Conservation (phyloP, 2,329 filamentous ascomycete genomes). For the Metarhizium rileyi region DNA sequence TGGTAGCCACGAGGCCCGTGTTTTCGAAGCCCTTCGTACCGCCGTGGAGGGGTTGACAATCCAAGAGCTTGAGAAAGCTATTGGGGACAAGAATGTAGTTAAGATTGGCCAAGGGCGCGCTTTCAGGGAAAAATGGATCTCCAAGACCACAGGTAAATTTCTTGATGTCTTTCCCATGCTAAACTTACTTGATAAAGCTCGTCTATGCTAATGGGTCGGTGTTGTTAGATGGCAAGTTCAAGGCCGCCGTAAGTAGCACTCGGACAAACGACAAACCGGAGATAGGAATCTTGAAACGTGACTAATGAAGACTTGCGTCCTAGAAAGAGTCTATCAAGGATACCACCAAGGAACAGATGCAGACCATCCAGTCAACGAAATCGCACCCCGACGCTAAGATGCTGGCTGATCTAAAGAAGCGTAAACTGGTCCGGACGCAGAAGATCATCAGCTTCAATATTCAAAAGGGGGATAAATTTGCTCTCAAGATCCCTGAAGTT, state of each 20-base stretch:
- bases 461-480: slow-evolving; percentile 78
- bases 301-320: background rate
- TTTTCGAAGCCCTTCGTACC: slow-evolving; percentile 63
- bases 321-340: slow-evolving; percentile 69
- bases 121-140: slow-evolving; percentile 71
- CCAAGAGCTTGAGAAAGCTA: slow-evolving; percentile 55
- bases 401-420: slow-evolving; percentile 76
- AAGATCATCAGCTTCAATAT: slow-evolving; percentile 83
- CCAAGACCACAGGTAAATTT: slow-evolving; percentile 42
- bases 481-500: slow-evolving; percentile 80
- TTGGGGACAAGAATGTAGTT: slow-evolving; percentile 63
- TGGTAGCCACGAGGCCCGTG: slow-evolving; percentile 74
- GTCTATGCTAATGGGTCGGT: slow-evolving; percentile 3
- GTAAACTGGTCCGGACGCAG: slow-evolving; percentile 75
- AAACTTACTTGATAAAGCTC: background rate
- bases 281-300: no score
- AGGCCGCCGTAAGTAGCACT: slow-evolving; percentile 7
- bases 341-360: slow-evolving; percentile 64
- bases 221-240: slow-evolving; percentile 8
- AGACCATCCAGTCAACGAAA: slow-evolving; percentile 59
- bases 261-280: background rate
- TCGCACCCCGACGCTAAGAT: slow-evolving; percentile 62
- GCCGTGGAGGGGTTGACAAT: slow-evolving; percentile 76
- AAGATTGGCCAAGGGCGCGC: slow-evolving; percentile 92
- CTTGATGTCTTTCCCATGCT: background rate